Conservation (phyloP, 257 asterid genomes). For the Solanum paucissectum region DNA sequence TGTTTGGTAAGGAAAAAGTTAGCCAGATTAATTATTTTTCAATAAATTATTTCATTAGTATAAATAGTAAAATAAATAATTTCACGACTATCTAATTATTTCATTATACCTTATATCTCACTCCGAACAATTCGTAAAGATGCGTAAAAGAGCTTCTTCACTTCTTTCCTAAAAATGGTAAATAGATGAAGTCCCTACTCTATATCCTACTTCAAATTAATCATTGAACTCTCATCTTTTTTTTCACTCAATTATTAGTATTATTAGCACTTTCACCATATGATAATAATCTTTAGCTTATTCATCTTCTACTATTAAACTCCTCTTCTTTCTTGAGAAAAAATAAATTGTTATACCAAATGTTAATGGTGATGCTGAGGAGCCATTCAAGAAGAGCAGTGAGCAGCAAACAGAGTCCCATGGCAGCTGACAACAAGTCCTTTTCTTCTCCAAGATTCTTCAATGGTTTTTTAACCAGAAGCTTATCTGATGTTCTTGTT, state of each 20-base stretch:
- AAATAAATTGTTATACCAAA: background rate
- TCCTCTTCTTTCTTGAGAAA: background rate
- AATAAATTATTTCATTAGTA: too few relatives aligned
- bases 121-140: background rate
- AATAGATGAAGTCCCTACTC: background rate
- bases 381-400: slow-evolving; percentile 64
- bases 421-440: slow-evolving; percentile 36
- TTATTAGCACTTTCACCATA: background rate
- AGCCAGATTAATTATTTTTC: too few relatives aligned
- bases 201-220: background rate
- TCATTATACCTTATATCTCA: background rate
- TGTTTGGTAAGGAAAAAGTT: too few relatives aligned
- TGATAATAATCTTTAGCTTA: background rate
- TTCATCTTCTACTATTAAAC: background rate
- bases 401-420: slow-evolving; percentile 43
- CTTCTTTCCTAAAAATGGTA: background rate
- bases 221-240: background rate
- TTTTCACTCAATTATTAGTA: background rate
- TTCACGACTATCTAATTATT: too few relatives aligned
- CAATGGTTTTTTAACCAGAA: slow-evolving; percentile 41
- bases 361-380: slow-evolving; percentile 33
- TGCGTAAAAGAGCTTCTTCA: background rate
- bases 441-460: slow-evolving; percentile 48
- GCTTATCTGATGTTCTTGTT: slow-evolving; percentile 21
- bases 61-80: too few relatives aligned